phyloP scores from a whole-genome alignment of 2,329 filamentous ascomycete species.

The Chrysoporthe austroafricana region DNA sequence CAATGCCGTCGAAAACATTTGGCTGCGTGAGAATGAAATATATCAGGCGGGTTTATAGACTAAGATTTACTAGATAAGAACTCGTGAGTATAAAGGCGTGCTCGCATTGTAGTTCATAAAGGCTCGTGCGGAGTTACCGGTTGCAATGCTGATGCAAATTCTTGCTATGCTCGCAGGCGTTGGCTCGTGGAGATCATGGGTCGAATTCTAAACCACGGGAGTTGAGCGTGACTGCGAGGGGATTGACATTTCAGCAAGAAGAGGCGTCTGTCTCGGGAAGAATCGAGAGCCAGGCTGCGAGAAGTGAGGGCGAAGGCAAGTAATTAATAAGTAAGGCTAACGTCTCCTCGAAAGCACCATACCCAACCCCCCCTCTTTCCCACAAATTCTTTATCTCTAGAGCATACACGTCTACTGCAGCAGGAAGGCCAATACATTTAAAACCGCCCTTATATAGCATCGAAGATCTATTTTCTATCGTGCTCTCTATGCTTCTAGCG shows the following conservation, averaged over 20 bases:
- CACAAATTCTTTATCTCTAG: background rate
- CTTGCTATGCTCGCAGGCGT: background rate
- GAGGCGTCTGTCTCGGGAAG: background rate
- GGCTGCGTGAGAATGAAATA: too few species aligned
- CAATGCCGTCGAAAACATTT: too few species aligned
- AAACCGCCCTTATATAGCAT: background rate
- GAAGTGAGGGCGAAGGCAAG: too few species aligned
- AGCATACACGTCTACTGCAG: background rate
- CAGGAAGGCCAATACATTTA: background rate
- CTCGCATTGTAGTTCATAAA: too few species aligned
- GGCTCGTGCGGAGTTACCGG: background rate
- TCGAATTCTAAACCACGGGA: background rate
- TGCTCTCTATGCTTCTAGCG: background rate
- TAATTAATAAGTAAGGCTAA: too few species aligned
- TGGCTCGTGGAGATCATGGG: background rate
- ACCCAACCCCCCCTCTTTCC: too few species aligned
- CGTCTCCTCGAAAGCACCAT: too few species aligned
- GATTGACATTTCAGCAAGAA: background rate
- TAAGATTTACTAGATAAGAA: too few species aligned
- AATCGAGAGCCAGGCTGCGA: too few species aligned
- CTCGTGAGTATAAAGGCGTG: too few species aligned
- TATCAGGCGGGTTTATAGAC: too few species aligned
- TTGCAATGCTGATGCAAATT: background rate
- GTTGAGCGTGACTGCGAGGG: slow-evolving; percentile 22
- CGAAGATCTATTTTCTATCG: background rate